Conservation (phyloP, 208 protist genomes). For the Leishmania gerbilli region DNA sequence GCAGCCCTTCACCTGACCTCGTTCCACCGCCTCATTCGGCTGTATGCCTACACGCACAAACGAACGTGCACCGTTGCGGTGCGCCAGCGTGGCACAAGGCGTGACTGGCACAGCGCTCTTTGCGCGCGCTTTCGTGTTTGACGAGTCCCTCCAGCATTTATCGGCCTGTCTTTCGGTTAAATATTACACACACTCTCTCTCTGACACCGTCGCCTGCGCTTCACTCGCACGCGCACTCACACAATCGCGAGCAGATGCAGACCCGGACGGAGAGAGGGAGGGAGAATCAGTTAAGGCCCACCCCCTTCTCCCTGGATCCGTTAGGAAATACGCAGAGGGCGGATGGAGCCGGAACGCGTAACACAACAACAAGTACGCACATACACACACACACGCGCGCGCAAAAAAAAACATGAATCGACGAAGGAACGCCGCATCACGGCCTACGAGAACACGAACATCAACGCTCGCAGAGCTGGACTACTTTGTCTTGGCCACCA, state of each 20-base stretch:
- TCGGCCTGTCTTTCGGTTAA: neutral
- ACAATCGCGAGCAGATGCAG: neutral
- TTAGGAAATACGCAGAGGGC: no score
- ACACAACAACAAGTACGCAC: neutral
- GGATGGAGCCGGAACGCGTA: neutral
- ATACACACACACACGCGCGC: neutral
- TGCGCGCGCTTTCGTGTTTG: neutral
- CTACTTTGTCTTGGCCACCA: neutral
- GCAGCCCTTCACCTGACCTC: neutral
- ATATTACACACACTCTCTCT: neutral
- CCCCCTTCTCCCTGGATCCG: neutral
- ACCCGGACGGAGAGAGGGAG: conserved; percentile 7
- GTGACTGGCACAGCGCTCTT: neutral
- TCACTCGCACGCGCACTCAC: neutral
- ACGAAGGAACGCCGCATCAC: neutral
- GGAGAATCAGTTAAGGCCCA: neutral
- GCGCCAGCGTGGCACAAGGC: neutral
- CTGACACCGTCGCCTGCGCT: neutral
- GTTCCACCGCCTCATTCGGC: neutral
- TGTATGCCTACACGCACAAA: neutral
- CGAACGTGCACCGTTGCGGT: neutral
- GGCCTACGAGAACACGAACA: neutral
- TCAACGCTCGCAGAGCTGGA: neutral
- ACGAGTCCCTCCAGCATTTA: neutral
- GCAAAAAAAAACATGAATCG: neutral